Evolutionary conservation across 2,329 filamentous ascomycete genomes (phyloP), one percentile per base, ranked within the genome.

Genomic region (Penicillium sclerotiorum): DNA sequence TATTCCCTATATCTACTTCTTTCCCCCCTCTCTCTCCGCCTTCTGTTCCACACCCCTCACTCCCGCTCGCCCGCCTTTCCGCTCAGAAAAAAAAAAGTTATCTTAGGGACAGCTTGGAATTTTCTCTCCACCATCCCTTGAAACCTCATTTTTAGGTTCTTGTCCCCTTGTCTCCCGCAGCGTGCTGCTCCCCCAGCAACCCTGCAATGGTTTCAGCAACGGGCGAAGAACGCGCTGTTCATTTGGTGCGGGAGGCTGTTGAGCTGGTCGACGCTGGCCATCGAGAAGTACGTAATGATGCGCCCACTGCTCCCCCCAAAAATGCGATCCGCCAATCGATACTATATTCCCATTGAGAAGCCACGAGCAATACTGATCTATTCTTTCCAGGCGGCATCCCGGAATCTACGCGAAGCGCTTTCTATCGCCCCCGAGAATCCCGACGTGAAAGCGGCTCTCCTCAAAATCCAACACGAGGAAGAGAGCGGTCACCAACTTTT

Each of bases 351-450:
- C n/a, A n/a, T n/a, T n/a, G n/a, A n/a, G n/a, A n/a, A n/a, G n/a
- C n/a, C n/a, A n/a, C n/a, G n/a, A n/a, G n/a, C 18, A 33, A 45
- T 4, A 8, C 13, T 30, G 11, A 46, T 17, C 15, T 12, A 12
- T 45, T 1, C 23, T 20, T 40, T 45, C n/a, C 50, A 78, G 76
- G 71, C 74, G 49, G 75, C 75, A 30, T 74, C 74, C 35, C 65
- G 74, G 55, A 77, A 75, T 56, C 67, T 79, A 47, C 72, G 74
- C 62, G 75, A 78, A 67, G 76, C 76, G n/a, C 68, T 75, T 39
- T 69, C 73, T 22, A 64, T 79, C 25, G 74, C 73, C 20, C 72
- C 75, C 28, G 70, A 77, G 22, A 72, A 76, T 50, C 57, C 67
- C 11, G 65, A 74, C 38, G 74, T 79, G 46, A 75, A 73, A 59